Evolutionary conservation across 2,329 filamentous ascomycete species (phyloP).

Genomic region (Seiridium cupressi): DNA sequence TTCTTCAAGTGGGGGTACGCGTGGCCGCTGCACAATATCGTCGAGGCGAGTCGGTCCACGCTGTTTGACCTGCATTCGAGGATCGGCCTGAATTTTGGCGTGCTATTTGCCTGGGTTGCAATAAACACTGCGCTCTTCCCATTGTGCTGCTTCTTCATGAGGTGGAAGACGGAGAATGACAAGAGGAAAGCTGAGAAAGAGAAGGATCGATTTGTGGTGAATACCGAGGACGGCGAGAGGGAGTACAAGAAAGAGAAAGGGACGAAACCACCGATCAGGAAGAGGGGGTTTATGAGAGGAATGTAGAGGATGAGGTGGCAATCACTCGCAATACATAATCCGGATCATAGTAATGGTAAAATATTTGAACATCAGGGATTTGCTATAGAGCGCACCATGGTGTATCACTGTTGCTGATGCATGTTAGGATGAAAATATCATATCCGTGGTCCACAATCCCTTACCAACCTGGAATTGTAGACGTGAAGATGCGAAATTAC

Average conservation of each 20-base stretch:
- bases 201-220: conserved; percentile 25
- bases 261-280: conserved; percentile 23
- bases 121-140: conserved; percentile 54
- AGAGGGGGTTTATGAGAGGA: conserved; percentile 30
- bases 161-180: conserved; percentile 35
- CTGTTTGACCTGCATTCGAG: conserved; percentile 57
- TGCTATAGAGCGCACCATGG: no score
- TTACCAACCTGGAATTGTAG: no score
- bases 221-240: conserved; percentile 20
- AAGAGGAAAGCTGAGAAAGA: conserved; percentile 20
- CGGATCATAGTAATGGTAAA: no score
- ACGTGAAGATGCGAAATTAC: no score
- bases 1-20: conserved; percentile 65
- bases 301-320: conserved; percentile 10
- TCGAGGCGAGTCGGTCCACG: conserved; percentile 58
- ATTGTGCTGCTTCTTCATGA: conserved; percentile 40
- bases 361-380: no score
- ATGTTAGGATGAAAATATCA: no score
- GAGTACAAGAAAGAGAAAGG: conserved; percentile 26
- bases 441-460: no score
- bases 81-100: conserved; percentile 59
- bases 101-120: conserved; percentile 57
- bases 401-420: no score
- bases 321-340: not conserved
- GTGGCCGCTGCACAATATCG: conserved; percentile 62